A percentile compares a stretch with the other conserved stretches of the same genome.
Conservation (phyloP, 148 eudicot species). For the Silene conica region DNA sequence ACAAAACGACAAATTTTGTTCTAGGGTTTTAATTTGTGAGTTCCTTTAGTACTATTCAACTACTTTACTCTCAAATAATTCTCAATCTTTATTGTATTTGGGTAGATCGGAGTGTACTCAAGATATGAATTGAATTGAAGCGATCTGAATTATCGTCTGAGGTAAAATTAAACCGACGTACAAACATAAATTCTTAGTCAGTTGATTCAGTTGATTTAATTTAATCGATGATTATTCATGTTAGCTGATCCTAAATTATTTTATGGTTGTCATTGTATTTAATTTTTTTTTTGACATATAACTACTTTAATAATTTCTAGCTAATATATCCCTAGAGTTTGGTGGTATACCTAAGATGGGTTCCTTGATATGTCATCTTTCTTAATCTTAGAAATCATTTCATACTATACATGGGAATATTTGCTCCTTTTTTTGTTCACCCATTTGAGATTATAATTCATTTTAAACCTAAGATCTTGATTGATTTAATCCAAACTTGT, state of each 20-base stretch:
- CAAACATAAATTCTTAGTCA: neutral
- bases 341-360: constrained; percentile 17
- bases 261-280: neutral
- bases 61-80: constrained; percentile 1
- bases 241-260: neutral
- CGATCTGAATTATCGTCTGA: constrained; percentile 19
- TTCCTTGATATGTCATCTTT: constrained; percentile 24
- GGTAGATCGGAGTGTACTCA: constrained; percentile 25
- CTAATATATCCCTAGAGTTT: constrained; percentile 14
- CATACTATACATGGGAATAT: constrained; percentile 23
- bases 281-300: neutral
- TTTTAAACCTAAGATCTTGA: constrained; percentile 3
- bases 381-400: constrained; percentile 23
- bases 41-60: neutral
- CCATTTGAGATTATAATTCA: constrained; percentile 19
- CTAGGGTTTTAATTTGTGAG: constrained; percentile 29
- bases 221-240: neutral
- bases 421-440: constrained; percentile 16
- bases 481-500: neutral
- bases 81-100: neutral
- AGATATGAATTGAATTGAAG: constrained; percentile 1
- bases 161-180: constrained; percentile 11
- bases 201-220: neutral
- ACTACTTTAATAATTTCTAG: neutral
- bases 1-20: constrained; percentile 34